Percentiles rank a stretch among this genome's conserved stretches.
phyloP scores from a whole-genome alignment of 768 basidiomycete genomes.

The Amanita brunnescens region DNA sequence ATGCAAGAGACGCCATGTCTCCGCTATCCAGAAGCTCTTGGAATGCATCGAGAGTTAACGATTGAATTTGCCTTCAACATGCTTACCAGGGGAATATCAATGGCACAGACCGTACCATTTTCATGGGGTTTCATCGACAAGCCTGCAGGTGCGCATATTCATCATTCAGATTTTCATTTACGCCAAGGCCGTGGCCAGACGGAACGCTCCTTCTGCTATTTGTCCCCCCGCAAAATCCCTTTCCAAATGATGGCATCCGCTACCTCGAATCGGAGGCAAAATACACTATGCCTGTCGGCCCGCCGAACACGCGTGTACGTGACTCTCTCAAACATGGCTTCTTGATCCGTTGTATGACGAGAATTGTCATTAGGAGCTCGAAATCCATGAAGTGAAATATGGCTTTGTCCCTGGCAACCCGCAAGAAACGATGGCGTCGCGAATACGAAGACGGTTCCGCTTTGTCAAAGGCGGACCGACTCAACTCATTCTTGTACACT shows the following conservation, averaged over 20 bases:
- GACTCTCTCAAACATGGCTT: background rate
- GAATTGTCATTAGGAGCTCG: conserved; percentile 52
- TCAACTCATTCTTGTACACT: conserved; percentile 69
- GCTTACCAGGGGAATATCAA: conserved; percentile 48
- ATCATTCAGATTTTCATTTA: conserved; percentile 1
- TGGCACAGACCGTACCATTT: conserved; percentile 56
- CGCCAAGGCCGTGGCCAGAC: conserved; percentile 29
- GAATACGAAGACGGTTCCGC: conserved; percentile 63
- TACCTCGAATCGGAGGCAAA: conserved; percentile 68
- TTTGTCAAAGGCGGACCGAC: conserved; percentile 66
- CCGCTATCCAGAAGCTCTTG: conserved; percentile 60
- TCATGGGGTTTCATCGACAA: conserved; percentile 72
- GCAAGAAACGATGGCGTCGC: conserved; percentile 54
- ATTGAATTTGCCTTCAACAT: conserved; percentile 52
- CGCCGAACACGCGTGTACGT: conserved; percentile 40
- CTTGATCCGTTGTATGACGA: background rate
- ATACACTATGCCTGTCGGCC: conserved; percentile 40
- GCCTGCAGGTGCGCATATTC: conserved; percentile 46
- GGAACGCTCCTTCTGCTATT: conserved; percentile 62
- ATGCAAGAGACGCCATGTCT: conserved; percentile 58
- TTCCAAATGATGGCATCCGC: conserved; percentile 71
- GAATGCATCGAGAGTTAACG: conserved; percentile 43
- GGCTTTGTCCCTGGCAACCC: conserved; percentile 63
- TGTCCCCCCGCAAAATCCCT: conserved; percentile 46
- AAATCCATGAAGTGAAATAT: conserved; percentile 62